Base-by-base conservation (phyloP, 495 filamentous ascomycete species). In the Cercophora samala region DNA sequence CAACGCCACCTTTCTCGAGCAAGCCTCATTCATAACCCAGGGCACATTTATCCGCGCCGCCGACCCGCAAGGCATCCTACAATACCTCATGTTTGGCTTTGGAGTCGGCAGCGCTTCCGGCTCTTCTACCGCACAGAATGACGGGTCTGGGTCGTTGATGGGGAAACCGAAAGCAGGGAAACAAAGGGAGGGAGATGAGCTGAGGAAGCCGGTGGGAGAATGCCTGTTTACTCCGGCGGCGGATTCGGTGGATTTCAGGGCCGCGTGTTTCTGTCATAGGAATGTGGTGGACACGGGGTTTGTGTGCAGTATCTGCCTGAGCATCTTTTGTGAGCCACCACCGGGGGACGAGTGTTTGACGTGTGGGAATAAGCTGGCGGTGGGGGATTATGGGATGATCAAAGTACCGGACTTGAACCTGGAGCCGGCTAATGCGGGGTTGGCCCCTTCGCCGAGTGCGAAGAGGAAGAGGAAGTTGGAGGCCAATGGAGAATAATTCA, bases 51-150 rank as follows among this genome's bases (percentile, higher is more conserved):
- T 97, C 79, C 82, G 91, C 6, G 90, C 91, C 23, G 69, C 77
- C 1, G 77, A 81, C 63, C 81, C 82, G 0, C 79, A 80, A 60
- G 93, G 90, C 0, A 75, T 99, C 8, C 79, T 99, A 23, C 91
- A 96, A 66, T 97, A 97, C 70, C 82, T 99, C 19, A 96, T 98
- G 92, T 92, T 96, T 84, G 93, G 88, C n/a, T 96, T 96, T 70
- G 81, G 69, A 26, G 70, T 69, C 58, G 72, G 97, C 6, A 66
- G 42, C 11, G 75, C 73, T 2, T 63, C 66, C 29, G 54, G 61
- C 19, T 24, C 60, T 8, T 65, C 63, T 13, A 55, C 56, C 13
- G 66, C 58, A 42, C 61, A 46, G 46, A 53, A 42, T 51, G 23
- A 60, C 13, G 54, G 11, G 11, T 25, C 54, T 26, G 22, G 52